Conservation (phyloP, 2,329 filamentous ascomycete species). For the Claviceps pazoutovae region DNA sequence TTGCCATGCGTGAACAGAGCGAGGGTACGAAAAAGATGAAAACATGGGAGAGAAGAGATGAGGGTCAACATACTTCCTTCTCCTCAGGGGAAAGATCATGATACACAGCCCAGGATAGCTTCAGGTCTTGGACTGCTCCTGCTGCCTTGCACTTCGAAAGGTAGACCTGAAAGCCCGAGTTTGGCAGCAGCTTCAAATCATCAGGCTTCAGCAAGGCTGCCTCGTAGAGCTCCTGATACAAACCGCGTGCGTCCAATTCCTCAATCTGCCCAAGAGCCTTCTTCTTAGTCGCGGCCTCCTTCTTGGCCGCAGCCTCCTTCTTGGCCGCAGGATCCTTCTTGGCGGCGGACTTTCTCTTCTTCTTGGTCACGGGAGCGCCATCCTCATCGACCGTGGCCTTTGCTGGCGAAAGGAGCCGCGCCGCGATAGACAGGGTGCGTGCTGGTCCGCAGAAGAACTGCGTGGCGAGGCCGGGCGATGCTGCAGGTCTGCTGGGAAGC, state of each 20-base stretch:
- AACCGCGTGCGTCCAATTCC: too few species aligned
- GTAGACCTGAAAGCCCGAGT: conserved; percentile 25
- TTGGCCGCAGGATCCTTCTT: conserved; percentile 5
- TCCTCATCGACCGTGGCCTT: conserved; percentile 6
- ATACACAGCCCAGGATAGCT: conserved; percentile 19
- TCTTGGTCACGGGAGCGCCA: conserved; percentile 3
- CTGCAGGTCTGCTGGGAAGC: conserved; percentile 6
- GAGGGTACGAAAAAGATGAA: neutral
- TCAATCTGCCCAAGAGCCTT: conserved; percentile 6
- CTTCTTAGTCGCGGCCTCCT: conserved; percentile 7
- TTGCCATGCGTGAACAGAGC: neutral
- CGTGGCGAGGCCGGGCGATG: conserved; percentile 10
- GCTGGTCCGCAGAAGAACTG: conserved; percentile 1
- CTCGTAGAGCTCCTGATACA: conserved; percentile 21
- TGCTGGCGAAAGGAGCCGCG: conserved; percentile 14
- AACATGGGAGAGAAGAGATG: neutral
- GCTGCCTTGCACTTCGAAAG: conserved; percentile 12
- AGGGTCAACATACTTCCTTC: conserved; percentile 25
- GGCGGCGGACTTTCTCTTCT: conserved; percentile 27
- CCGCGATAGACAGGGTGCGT: conserved; percentile 15
- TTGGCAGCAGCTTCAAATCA: conserved; percentile 22
- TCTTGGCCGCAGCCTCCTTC: conserved; percentile 21
- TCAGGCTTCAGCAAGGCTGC: conserved; percentile 22
- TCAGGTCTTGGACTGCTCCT: conserved; percentile 5
- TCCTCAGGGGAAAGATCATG: conserved; percentile 27